Evolutionary conservation across 176 grass and related monocot genomes (phyloP).

Genomic region (Oryza rufipogon): DNA sequence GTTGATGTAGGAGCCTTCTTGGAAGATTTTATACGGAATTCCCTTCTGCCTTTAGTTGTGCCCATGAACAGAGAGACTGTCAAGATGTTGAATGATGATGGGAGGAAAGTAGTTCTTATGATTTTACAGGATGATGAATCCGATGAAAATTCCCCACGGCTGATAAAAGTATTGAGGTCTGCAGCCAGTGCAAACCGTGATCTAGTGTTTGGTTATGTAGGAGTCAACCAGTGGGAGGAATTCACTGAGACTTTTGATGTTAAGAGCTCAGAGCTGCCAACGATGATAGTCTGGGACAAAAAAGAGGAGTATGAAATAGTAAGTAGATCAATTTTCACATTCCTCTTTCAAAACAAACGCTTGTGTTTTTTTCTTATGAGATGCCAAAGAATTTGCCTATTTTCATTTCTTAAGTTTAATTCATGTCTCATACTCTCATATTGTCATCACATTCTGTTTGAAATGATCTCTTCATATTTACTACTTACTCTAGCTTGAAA

Average conservation of each 20-base stretch:
- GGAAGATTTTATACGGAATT: slow-evolving; percentile 88
- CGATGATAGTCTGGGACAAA: slow-evolving; percentile 82
- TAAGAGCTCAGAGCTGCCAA: slow-evolving; percentile 64
- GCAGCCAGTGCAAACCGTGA: slow-evolving; percentile 84
- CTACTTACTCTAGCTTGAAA: not conserved
- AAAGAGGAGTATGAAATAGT: slow-evolving; percentile 83
- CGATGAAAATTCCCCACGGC: slow-evolving; percentile 57
- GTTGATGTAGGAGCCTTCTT: slow-evolving; percentile 63
- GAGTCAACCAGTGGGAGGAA: slow-evolving; percentile 83
- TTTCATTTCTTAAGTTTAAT: slow-evolving; percentile 6
- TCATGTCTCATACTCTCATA: not conserved
- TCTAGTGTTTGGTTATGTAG: slow-evolving; percentile 88
- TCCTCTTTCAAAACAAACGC: not conserved
- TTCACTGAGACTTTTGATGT: slow-evolving; percentile 75
- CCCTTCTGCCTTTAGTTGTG: slow-evolving; percentile 75
- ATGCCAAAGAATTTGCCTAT: slow-evolving; percentile 13
- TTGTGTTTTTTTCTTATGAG: not conserved
- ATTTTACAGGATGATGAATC: slow-evolving; percentile 77
- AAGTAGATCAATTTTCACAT: slow-evolving; percentile 41
- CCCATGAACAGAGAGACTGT: slow-evolving; percentile 68
- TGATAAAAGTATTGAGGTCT: slow-evolving; percentile 79
- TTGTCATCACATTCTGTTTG: not conserved
- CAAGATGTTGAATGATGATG: slow-evolving; percentile 77
- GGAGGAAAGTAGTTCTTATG: slow-evolving; percentile 77
- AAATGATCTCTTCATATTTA: not conserved